phyloP scores from a whole-genome alignment of 176 grass and related monocot species.

The Raddia distichophylla region DNA sequence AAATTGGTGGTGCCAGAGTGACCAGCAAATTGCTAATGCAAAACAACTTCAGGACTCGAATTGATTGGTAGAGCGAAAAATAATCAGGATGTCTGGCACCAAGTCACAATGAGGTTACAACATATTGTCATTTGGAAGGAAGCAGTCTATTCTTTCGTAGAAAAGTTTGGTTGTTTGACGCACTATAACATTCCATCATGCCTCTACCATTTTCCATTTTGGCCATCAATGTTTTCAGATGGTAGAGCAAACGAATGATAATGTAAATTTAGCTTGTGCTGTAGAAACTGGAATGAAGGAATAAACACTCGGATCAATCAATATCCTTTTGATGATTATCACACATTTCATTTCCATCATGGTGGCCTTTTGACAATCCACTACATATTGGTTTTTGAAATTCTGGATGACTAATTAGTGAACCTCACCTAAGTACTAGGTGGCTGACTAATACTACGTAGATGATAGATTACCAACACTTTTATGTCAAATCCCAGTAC shows the following conservation, averaged over 20 bases:
- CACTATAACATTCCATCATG: background rate
- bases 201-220: background rate
- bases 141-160: constrained; percentile 3
- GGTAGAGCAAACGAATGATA: constrained; percentile 5
- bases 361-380: background rate
- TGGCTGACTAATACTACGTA: background rate
- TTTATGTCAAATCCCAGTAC: background rate
- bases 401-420: background rate
- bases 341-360: background rate
- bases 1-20: constrained; percentile 78
- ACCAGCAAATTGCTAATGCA: constrained; percentile 45
- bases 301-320: background rate
- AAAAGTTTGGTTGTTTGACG: constrained; percentile 3
- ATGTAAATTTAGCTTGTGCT: background rate
- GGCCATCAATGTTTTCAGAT: background rate
- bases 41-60: constrained; percentile 46
- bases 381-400: background rate
- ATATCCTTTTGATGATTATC: constrained; percentile 1
- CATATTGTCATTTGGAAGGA: constrained; percentile 33
- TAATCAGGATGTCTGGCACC: background rate
- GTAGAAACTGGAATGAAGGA: background rate
- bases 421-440: background rate
- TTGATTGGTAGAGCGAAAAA: background rate
- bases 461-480: background rate
- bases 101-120: constrained; percentile 8